These are phyloP conservation scores for Tulasnella sp. DNA, from an alignment of 768 basidiomycete genomes.

Conservation along the genomic window DNA sequence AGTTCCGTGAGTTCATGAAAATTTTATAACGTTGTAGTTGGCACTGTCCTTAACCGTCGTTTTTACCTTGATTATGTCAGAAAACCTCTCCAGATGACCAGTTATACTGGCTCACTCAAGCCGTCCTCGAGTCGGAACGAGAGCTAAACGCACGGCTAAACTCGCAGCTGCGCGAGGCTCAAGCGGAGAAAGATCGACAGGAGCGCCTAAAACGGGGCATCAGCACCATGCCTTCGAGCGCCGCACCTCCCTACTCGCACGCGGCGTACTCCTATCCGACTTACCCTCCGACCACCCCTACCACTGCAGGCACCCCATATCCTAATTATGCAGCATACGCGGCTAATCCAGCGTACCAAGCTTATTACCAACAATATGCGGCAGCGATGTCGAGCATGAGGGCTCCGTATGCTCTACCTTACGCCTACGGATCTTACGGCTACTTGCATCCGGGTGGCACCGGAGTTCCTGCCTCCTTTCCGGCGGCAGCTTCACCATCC, in stretches of 20 bases:
- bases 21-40: not conserved
- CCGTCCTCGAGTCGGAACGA: conserved; percentile 54
- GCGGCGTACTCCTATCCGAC: not conserved
- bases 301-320: not conserved
- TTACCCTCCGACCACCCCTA: not conserved
- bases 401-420: not conserved
- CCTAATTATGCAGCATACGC: conserved; percentile 1
- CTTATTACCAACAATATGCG: conserved; percentile 9
- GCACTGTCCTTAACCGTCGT: not conserved
- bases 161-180: conserved; percentile 48
- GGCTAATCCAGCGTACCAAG: conserved; percentile 7
- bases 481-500: not conserved
- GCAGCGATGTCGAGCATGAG: conserved; percentile 5
- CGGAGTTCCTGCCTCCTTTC: not conserved
- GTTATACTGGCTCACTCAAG: conserved; percentile 50
- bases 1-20: conserved; percentile 30
- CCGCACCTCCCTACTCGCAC: not conserved
- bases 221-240: not conserved
- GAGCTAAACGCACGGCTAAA: conserved; percentile 45
- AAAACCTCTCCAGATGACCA: conserved; percentile 50
- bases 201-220: conserved; percentile 54
- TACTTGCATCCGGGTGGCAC: not conserved
- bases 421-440: conserved; percentile 1
- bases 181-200: conserved; percentile 52
- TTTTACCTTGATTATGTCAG: conserved; percentile 29